Percentiles rank a stretch among this genome's conserved stretches.
Evolutionary conservation across 371 early-diverging fungal species (phyloP).

Genomic region (Gilbertella persicaria): DNA sequence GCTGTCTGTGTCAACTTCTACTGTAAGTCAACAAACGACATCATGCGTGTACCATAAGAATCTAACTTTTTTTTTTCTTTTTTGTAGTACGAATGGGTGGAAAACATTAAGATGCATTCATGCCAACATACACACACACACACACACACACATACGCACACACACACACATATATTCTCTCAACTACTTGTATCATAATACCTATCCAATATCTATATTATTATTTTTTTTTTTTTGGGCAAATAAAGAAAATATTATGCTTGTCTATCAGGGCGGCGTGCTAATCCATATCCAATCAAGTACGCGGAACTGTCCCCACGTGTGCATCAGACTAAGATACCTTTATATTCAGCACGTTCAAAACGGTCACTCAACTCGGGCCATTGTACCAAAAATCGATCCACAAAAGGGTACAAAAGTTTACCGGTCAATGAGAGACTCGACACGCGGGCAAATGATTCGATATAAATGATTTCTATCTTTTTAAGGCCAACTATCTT

Average conservation of each 20-base stretch:
- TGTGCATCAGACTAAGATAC: slow-evolving; percentile 67
- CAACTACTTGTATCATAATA: background rate
- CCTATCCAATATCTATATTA: background rate
- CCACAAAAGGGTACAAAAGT: slow-evolving; percentile 77
- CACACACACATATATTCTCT: background rate
- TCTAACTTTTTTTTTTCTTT: background rate
- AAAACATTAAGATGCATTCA: slow-evolving; percentile 16
- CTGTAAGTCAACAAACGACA: too few relatives aligned
- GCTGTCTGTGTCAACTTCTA: slow-evolving; percentile 84
- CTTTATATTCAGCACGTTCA: slow-evolving; percentile 70
- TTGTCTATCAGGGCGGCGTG: background rate
- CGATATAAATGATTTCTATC: slow-evolving; percentile 79
- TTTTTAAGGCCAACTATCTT: slow-evolving; percentile 62
- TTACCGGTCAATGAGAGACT: slow-evolving; percentile 84
- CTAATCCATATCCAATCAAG: slow-evolving; percentile 8
- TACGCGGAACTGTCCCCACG: slow-evolving; percentile 9
- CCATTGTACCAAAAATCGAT: slow-evolving; percentile 94
- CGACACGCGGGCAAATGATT: slow-evolving; percentile 89
- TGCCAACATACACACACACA: slow-evolving; percentile 1
- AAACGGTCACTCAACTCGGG: slow-evolving; percentile 56
- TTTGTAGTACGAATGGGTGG: slow-evolving; percentile 25
- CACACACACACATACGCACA: background rate
- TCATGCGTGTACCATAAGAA: too few relatives aligned
- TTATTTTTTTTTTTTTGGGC: background rate
- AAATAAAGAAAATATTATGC: slow-evolving; percentile 1